These are phyloP conservation scores for Sungouiozyma ichnusensis DNA, from an alignment of 805 yeast genomes.

Conservation along the genomic window DNA sequence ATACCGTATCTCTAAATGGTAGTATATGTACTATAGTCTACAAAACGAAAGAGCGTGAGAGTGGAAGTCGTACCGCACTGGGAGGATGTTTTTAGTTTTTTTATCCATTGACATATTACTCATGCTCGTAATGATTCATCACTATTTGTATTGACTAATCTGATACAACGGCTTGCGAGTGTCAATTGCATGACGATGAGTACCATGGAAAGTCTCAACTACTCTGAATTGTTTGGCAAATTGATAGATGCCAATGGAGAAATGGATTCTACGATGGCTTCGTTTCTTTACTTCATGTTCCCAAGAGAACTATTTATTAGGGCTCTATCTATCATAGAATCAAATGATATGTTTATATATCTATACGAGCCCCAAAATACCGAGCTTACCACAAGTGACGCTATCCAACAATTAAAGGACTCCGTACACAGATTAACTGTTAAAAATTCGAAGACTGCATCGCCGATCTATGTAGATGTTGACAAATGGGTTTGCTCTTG, in stretches of 20 bases:
- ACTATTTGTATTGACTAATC: no score
- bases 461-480: constrained; percentile 24
- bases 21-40: background rate
- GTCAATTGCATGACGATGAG: background rate
- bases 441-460: constrained; percentile 8
- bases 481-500: constrained; percentile 28
- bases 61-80: no score
- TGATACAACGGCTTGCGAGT: no score
- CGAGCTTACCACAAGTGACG: background rate
- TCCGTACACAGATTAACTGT: constrained; percentile 17
- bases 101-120: no score
- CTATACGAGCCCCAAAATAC: constrained; percentile 7
- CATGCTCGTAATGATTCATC: no score
- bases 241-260: constrained; percentile 10
- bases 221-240: constrained; percentile 5
- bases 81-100: no score
- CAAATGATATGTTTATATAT: constrained; percentile 27
- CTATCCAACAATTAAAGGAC: background rate
- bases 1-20: no score
- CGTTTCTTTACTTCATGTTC: constrained; percentile 25
- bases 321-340: constrained; percentile 27
- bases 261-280: constrained; percentile 22
- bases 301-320: constrained; percentile 26
- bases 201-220: constrained; percentile 1
- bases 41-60: no score